Base-by-base conservation (phyloP, 2,329 filamentous ascomycete species). In the Leptographium radiaticola region DNA sequence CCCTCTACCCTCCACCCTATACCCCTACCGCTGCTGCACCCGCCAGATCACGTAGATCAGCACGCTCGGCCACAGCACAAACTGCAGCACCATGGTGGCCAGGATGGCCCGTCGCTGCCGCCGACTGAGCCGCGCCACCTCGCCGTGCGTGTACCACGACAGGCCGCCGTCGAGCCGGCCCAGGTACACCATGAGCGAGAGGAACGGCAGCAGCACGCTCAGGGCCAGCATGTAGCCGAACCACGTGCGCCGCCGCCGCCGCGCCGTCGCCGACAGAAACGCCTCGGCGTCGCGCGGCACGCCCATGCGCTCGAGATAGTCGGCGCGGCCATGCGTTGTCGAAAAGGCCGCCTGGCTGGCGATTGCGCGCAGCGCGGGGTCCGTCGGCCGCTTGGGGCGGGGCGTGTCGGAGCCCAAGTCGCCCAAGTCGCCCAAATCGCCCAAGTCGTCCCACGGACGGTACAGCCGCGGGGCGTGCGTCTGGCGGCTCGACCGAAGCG, bases 81-180 rank as follows among this genome's bases (percentile, higher is more conserved):
- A 50, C 40, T 60, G 56, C 33, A 58, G 44, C 8, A 70, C 55
- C 10, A 63, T 62, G 54, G 71, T 65, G 2, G 61, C 58, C 11
- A 70, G 51, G 11, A 77, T 63, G 10, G 61, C 53, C n/a, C 58
- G 59, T 20, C 64, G 61, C 59, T 75, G 70, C 31, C 63, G 62
- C 48, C 62, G 65, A 13, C 64, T 71, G 30, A 77, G 63, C 10
- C 60, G 61, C 25, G 66, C 62, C 31, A 70, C 67, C 59, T 75
- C 69, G 7, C 76, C 75, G 2, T 67, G 62, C 0, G 75, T 76
- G 52, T 69, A 71, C 75, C 75, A 79, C 8, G 68, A 68, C 33
- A 79, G 67, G 0, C 69, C 68, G 1, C 66, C 64, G 57, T 75
- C 69, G 47, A 77, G 71, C 13, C 63, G 67, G 12, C 74, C 73